A percentile compares a stretch with the other conserved stretches of the same genome.
Conservation (phyloP, 768 basidiomycete species). For the Xerocomellus intermedius region DNA sequence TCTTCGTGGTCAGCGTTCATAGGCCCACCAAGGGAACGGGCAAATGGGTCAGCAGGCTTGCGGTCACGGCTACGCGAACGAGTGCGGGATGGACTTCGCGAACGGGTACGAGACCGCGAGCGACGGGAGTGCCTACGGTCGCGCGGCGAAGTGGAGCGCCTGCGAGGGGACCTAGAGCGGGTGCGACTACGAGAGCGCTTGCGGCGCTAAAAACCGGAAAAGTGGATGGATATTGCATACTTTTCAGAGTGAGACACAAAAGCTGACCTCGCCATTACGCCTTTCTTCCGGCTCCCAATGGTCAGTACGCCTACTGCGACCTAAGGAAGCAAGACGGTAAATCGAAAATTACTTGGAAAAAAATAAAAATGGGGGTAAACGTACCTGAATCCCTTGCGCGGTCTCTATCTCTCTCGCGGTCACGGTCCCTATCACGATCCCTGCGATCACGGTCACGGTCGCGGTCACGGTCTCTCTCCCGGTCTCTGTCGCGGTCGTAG, state of each 20-base stretch:
- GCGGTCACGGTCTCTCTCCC: slow-evolving; percentile 41
- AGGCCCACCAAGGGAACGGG: slow-evolving; percentile 81
- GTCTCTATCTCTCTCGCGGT: slow-evolving; percentile 44
- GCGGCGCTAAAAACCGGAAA: slow-evolving; percentile 46
- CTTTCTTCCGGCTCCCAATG: slow-evolving; percentile 86
- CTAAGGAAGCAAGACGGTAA: slow-evolving; percentile 27
- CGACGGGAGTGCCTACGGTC: slow-evolving; percentile 53
- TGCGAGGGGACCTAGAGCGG: slow-evolving; percentile 63
- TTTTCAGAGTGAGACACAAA: not conserved
- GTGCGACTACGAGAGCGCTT: slow-evolving; percentile 67
- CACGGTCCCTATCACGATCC: slow-evolving; percentile 46
- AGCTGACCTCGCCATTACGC: slow-evolving; percentile 68
- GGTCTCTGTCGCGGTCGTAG: slow-evolving; percentile 54
- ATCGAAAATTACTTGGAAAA: not conserved
- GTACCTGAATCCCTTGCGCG: slow-evolving; percentile 59
- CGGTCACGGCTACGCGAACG: slow-evolving; percentile 58
- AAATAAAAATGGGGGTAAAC: slow-evolving; percentile 11
- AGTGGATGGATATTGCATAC: not conserved
- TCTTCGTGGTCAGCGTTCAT: slow-evolving; percentile 93
- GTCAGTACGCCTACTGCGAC: slow-evolving; percentile 52
- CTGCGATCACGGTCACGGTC: slow-evolving; percentile 39
- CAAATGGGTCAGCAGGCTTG: slow-evolving; percentile 61
- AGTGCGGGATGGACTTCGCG: slow-evolving; percentile 49
- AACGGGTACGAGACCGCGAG: slow-evolving; percentile 63
- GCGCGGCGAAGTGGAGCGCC: slow-evolving; percentile 67